phyloP scores from a whole-genome alignment of 345 rosid genomes.

The Populus alba region DNA sequence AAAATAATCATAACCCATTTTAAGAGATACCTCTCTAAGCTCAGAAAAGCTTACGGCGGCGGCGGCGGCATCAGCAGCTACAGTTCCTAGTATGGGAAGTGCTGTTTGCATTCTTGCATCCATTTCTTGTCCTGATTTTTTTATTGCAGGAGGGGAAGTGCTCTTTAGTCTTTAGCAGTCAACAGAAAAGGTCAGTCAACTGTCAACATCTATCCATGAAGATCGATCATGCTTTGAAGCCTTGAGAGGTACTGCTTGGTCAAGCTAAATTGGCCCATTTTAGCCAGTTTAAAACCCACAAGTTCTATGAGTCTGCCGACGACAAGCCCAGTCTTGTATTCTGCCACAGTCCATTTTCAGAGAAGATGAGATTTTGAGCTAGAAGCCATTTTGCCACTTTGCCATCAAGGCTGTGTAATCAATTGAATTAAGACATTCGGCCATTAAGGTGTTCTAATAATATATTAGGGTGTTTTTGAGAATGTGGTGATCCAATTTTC shows the following conservation, averaged over 20 bases:
- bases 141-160: background rate
- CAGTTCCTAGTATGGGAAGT: constrained; percentile 56
- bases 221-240: constrained; percentile 2
- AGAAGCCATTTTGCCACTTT: too few relatives aligned
- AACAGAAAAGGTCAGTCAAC: background rate
- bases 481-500: too few relatives aligned
- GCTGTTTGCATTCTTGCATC: constrained; percentile 59
- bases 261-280: background rate
- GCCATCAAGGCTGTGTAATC: too few relatives aligned
- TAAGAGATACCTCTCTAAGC: constrained; percentile 52
- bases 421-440: too few relatives aligned
- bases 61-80: constrained; percentile 65
- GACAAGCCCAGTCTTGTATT: too few relatives aligned
- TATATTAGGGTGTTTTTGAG: too few relatives aligned
- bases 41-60: constrained; percentile 66
- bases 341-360: too few relatives aligned
- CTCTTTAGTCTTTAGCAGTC: background rate
- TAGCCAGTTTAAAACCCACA: background rate
- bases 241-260: background rate
- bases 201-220: background rate
- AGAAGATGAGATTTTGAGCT: too few relatives aligned
- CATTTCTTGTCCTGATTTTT: constrained; percentile 25
- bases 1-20: too few relatives aligned
- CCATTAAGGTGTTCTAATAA: too few relatives aligned
- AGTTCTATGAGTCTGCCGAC: too few relatives aligned